Percentiles rank a stretch among this genome's conserved stretches.
These are phyloP conservation scores for Skeletonema tropicum DNA, from an alignment of 108 stramenopile species.

Conservation along the genomic window DNA sequence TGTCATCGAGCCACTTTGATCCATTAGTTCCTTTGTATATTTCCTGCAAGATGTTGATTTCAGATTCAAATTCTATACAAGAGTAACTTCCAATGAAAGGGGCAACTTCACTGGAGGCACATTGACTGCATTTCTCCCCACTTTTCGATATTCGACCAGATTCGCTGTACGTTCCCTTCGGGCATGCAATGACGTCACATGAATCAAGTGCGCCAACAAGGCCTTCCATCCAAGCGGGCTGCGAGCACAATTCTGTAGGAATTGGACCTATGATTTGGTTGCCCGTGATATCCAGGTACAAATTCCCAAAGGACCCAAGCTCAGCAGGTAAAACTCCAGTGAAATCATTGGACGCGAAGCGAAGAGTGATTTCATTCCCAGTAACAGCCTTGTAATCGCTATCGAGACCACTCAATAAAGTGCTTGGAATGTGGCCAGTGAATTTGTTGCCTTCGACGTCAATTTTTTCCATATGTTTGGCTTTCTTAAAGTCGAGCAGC, in stretches of 20 bases:
- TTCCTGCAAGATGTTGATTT: constrained; percentile 29
- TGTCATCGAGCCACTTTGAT: constrained; percentile 21
- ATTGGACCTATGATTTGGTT: constrained; percentile 45
- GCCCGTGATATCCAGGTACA: constrained; percentile 48
- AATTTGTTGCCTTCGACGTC: constrained; percentile 52
- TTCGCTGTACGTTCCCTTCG: constrained; percentile 54
- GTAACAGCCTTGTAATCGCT: constrained; percentile 25
- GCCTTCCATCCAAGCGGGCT: constrained; percentile 58
- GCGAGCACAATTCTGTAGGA: constrained; percentile 36
- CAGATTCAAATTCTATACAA: constrained; percentile 19
- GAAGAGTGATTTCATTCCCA: constrained; percentile 53
- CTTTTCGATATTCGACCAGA: constrained; percentile 26
- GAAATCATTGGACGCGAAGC: constrained; percentile 64
- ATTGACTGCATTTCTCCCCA: constrained; percentile 32
- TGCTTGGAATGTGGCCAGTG: constrained; percentile 45
- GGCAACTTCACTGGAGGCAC: constrained; percentile 31
- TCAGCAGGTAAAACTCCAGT: constrained; percentile 55
- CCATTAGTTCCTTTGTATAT: constrained; percentile 39
- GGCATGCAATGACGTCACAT: constrained; percentile 81
- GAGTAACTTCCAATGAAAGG: constrained; percentile 47
- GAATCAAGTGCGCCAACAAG: constrained; percentile 50
- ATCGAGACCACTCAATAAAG: constrained; percentile 46
- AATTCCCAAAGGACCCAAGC: constrained; percentile 37
- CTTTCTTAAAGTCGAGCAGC: constrained; percentile 34
- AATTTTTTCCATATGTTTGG: constrained; percentile 44